Base-by-base conservation (phyloP, 2,329 filamentous ascomycete genomes). In the Aureobasidium musti region DNA sequence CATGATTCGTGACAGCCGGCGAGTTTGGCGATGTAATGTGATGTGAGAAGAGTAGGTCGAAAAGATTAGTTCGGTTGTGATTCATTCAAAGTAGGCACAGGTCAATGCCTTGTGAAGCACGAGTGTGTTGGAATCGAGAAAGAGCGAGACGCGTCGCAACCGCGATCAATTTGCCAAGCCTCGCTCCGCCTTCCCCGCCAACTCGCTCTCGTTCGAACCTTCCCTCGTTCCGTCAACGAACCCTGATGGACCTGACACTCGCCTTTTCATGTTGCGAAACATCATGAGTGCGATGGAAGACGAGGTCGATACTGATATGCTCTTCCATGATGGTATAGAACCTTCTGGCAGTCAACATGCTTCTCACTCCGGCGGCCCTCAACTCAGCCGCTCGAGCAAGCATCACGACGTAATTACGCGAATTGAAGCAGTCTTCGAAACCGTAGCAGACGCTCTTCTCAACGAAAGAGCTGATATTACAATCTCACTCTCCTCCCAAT, bases 341-440 rank as follows among this genome's bases (percentile, higher is more conserved):
- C 8, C 26, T 23, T 23, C 23, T 41, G 35, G 11, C 33, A 33
- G 17, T 39, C 23, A 41, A 26, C 11, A 30, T 21, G 11, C 14
- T 49, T 57, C 41, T 5, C 4, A n/a, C 17, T 30, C 45, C 5
- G 59, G 21, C 59, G 45, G 21, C 14, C 33, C 59, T 63, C 59
- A 63, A 57, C 63, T 43, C 49, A 17, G 37, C 35, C 47, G 37
- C 26, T 39, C 17, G 37, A n/a, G 17, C 61, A 56, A 49, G 35
- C 28, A 49, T 11, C 35, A 61, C 35, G 19, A 35, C 14, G 79
- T 83, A 17, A 81, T 87, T 30, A 73, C 78, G 50, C 83, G 80
- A 65, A 85, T 89, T 49, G 86, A 88, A 71, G 75, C 77, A 5
- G 82, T 88, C 26, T 79, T 88, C 19, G 81, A 84, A 66, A 72